These are phyloP conservation scores for Lodderomyces orthopsilosis DNA, from an alignment of 1,139 yeast genomes.

Conservation along the genomic window DNA sequence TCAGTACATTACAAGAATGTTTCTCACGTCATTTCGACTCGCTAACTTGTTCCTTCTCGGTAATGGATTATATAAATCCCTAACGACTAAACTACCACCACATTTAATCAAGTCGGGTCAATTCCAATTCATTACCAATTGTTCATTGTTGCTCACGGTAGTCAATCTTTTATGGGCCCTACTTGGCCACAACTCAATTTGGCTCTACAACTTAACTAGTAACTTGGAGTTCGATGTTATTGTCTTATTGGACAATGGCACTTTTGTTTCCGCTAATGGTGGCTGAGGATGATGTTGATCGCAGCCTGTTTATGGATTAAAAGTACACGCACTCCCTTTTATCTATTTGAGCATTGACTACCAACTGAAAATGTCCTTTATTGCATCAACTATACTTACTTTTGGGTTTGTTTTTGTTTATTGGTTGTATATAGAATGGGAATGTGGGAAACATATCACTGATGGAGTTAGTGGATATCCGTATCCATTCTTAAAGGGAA, in stretches of 20 bases:
- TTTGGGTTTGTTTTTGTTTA: constrained; percentile 8
- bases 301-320: constrained; percentile 18
- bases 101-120: constrained; percentile 52
- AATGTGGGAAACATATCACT: constrained; percentile 8
- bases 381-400: constrained; percentile 7
- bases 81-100: constrained; percentile 29
- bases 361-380: constrained; percentile 1
- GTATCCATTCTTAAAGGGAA: constrained; percentile 20
- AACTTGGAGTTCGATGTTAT: constrained; percentile 23
- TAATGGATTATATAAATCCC: constrained; percentile 11
- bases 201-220: constrained; percentile 14
- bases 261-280: constrained; percentile 18
- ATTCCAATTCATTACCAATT: constrained; percentile 60
- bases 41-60: constrained; percentile 3
- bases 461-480: constrained; percentile 18
- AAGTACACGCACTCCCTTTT: constrained; percentile 25
- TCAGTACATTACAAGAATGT: background rate
- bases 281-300: constrained; percentile 19
- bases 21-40: constrained; percentile 6
- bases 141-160: constrained; percentile 27
- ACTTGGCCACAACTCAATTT: constrained; percentile 1
- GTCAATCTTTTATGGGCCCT: constrained; percentile 3
- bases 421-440: constrained; percentile 13
- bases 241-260: constrained; percentile 22
- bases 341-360: constrained; percentile 10